These are phyloP conservation scores for Saussurea involucrata DNA, from an alignment of 129 eudicot genomes.

Conservation along the genomic window DNA sequence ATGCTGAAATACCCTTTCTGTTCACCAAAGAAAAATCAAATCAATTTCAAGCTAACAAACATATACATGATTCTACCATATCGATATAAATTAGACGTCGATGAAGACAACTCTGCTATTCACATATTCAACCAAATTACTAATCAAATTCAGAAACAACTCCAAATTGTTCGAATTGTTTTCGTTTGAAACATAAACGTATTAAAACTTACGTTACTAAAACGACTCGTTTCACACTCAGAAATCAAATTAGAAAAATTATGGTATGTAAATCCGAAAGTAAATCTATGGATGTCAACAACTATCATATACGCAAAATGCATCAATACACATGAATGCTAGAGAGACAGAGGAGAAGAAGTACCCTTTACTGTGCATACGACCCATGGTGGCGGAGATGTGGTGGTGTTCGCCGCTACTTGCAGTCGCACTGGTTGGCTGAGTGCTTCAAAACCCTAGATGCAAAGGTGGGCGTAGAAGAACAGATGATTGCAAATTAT, in stretches of 20 bases:
- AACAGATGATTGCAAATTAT: background rate
- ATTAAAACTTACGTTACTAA: background rate
- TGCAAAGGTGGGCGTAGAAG: background rate
- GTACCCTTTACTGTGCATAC: conserved; percentile 11
- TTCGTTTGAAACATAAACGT: background rate
- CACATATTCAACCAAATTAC: background rate
- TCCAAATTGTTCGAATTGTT: background rate
- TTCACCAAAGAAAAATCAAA: background rate
- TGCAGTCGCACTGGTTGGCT: background rate
- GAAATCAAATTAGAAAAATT: background rate
- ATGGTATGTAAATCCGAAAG: background rate
- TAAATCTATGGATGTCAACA: background rate
- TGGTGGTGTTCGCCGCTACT: background rate
- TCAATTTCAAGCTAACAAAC: background rate
- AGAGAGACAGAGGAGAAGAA: background rate
- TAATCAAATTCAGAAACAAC: background rate
- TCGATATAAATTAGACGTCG: background rate
- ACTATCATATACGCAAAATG: background rate
- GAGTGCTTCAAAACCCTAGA: background rate
- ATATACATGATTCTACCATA: background rate
- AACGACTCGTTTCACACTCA: background rate
- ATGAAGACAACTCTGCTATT: background rate
- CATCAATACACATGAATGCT: background rate
- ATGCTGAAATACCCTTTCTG: conserved; percentile 55
- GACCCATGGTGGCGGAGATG: conserved; percentile 10